A percentile compares a stretch with the other conserved stretches of the same genome.
Conservation (phyloP, 1,284 basidiomycete species). For the Melampsora larici-populina region DNA sequence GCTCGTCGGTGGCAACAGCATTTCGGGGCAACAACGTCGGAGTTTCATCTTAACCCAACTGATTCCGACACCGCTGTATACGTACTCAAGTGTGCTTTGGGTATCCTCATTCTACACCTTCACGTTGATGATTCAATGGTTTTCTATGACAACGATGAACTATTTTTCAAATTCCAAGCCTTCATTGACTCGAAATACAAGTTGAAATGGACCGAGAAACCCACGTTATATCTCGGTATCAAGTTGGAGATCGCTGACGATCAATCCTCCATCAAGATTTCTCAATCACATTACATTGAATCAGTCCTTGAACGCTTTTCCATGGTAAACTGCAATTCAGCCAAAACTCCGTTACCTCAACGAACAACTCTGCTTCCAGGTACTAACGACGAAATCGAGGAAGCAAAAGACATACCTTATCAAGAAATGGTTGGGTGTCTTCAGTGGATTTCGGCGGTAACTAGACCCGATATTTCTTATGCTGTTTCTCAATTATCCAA, state of each 20-base stretch:
- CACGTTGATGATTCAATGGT: neutral
- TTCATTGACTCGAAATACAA: neutral
- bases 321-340: neutral
- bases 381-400: neutral
- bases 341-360: neutral
- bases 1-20: too few relatives aligned
- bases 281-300: neutral
- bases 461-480: neutral
- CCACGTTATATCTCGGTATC: neutral
- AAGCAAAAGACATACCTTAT: neutral
- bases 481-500: neutral
- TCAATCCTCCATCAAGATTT: too few relatives aligned
- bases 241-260: neutral
- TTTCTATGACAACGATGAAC: too few relatives aligned
- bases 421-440: conserved; percentile 1
- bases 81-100: neutral
- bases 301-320: neutral
- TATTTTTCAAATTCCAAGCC: neutral
- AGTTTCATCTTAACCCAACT: neutral
- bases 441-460: neutral
- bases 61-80: neutral
- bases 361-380: neutral
- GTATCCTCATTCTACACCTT: neutral
- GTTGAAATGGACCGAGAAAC: too few relatives aligned
- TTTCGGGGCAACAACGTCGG: neutral